Percentiles rank a stretch among this genome's conserved stretches.
Conservation (phyloP, 2,329 filamentous ascomycete species). For the Sarocladium brachiariae region DNA sequence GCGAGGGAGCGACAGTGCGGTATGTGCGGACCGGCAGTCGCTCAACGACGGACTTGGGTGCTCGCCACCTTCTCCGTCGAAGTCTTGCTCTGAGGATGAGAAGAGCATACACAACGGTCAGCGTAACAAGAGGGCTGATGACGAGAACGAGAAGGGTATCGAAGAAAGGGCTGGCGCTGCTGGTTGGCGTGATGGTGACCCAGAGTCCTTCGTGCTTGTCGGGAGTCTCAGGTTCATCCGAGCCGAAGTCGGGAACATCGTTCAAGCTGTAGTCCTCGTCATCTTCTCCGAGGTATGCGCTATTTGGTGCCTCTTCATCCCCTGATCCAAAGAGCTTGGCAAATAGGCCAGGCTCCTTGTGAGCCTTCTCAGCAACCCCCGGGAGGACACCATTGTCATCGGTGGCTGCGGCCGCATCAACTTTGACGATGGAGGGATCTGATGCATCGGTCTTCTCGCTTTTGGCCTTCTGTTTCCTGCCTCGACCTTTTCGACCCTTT, state of each 20-base stretch:
- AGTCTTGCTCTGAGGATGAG: slow-evolving; percentile 83
- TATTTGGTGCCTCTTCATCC: neutral
- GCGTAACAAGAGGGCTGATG: slow-evolving; percentile 82
- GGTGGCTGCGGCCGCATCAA: neutral
- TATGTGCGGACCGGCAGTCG: slow-evolving; percentile 93
- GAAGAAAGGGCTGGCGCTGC: slow-evolving; percentile 85
- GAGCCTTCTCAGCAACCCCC: neutral
- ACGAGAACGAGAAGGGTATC: slow-evolving; percentile 96
- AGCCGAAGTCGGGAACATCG: slow-evolving; percentile 1
- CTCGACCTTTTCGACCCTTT: neutral
- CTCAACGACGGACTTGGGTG: slow-evolving; percentile 95
- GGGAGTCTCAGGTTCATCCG: slow-evolving; percentile 12
- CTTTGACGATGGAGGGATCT: neutral
- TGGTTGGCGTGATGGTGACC: slow-evolving; percentile 93
- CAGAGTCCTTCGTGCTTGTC: slow-evolving; percentile 66
- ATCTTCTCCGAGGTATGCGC: neutral
- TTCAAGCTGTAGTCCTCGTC: slow-evolving; percentile 7
- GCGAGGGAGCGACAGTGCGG: slow-evolving; percentile 67
- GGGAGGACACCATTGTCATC: neutral
- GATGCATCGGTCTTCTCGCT: neutral
- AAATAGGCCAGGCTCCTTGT: slow-evolving; percentile 1
- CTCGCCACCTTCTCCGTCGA: slow-evolving; percentile 82
- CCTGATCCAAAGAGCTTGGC: neutral
- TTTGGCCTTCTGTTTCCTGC: neutral
- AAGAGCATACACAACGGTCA: slow-evolving; percentile 88